Conservation (phyloP, 306 rosid species). For the Cucumis sativus region Cucumber_9930_V3 NC_026657.2:40766001-40766500, state of each 20-base stretch:
- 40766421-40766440: background rate
- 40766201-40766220: constrained; percentile 78
- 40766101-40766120: constrained; percentile 70
- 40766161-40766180: constrained; percentile 84
- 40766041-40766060: constrained; percentile 37
- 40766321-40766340: constrained; percentile 55
- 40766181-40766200: constrained; percentile 67
- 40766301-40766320: constrained; percentile 39
- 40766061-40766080: constrained; percentile 66
- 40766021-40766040: constrained; percentile 73
- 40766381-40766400: background rate
- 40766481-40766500: background rate
- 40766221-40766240: constrained; percentile 58
- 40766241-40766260: constrained; percentile 62
- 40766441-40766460: background rate
- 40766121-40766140: constrained; percentile 81
- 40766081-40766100: constrained; percentile 88
- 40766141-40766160: constrained; percentile 83
- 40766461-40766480: background rate
- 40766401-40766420: background rate
- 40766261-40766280: constrained; percentile 62
- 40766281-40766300: constrained; percentile 34
- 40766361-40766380: background rate
- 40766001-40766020: constrained; percentile 81
- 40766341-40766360: background rate